These are phyloP conservation scores for Panicum miliaceum DNA, from an alignment of 176 grass and related monocot genomes.

Conservation along the genomic window DNA sequence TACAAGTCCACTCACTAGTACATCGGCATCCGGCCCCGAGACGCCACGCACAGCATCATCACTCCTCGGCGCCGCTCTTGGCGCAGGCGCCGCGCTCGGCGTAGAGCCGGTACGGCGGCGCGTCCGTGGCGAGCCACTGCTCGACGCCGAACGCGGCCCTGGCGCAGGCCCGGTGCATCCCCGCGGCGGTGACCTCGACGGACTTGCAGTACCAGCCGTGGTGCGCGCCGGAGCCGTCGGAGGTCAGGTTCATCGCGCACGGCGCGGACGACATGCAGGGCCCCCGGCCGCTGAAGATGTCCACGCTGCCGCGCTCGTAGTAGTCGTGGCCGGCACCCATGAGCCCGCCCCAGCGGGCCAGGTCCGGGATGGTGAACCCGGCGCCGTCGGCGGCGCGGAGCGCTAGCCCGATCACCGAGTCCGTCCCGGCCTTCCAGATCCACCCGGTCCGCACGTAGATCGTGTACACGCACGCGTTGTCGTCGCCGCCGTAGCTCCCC, in stretches of 20 bases:
- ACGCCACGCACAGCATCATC: neutral
- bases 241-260: conserved; percentile 55
- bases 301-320: conserved; percentile 45
- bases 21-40: neutral
- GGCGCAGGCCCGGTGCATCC: neutral
- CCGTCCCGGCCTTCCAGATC: conserved; percentile 49
- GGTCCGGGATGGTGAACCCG: conserved; percentile 24
- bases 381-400: neutral
- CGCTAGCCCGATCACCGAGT: conserved; percentile 21
- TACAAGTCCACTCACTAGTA: neutral
- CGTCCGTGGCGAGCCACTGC: conserved; percentile 52
- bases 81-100: conserved; percentile 26
- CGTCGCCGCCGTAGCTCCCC: neutral
- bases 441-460: conserved; percentile 35
- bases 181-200: conserved; percentile 40
- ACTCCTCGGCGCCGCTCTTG: neutral
- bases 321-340: conserved; percentile 37
- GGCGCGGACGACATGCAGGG: conserved; percentile 35
- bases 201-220: conserved; percentile 58
- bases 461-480: conserved; percentile 37
- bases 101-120: conserved; percentile 49
- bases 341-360: conserved; percentile 8
- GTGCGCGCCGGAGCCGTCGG: conserved; percentile 51
- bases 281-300: conserved; percentile 45
- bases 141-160: conserved; percentile 43